Evolutionary conservation across 164 flowering plant species (phyloP).

Genomic region (Protea cynaroides): DNA sequence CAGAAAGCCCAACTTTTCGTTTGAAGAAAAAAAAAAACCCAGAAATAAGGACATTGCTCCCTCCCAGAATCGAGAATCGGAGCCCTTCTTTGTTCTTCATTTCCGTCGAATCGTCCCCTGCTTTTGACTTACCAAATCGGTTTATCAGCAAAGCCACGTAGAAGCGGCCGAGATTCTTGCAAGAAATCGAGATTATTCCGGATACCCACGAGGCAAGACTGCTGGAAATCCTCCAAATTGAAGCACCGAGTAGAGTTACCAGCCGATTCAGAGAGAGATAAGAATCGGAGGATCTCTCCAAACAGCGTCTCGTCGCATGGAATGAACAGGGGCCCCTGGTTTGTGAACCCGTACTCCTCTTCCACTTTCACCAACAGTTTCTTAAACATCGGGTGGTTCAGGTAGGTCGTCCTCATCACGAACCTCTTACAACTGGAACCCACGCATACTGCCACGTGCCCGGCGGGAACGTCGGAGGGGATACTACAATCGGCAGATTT

Average conservation of each 20-base stretch:
- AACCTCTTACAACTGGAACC: slow-evolving; percentile 40
- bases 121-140: slow-evolving; percentile 23
- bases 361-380: slow-evolving; percentile 46
- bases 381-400: slow-evolving; percentile 61
- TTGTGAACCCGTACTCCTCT: slow-evolving; percentile 55
- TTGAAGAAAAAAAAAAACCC: too few relatives aligned
- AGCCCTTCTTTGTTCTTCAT: not conserved
- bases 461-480: slow-evolving; percentile 60
- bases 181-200: slow-evolving; percentile 27
- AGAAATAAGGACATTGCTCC: too few relatives aligned
- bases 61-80: not conserved
- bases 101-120: too few relatives aligned
- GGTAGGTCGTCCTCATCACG: slow-evolving; percentile 50
- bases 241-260: slow-evolving; percentile 24
- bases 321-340: slow-evolving; percentile 52
- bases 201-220: slow-evolving; percentile 28
- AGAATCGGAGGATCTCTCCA: slow-evolving; percentile 42
- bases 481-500: slow-evolving; percentile 1
- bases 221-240: slow-evolving; percentile 33
- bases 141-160: slow-evolving; percentile 25
- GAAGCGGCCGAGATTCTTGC: slow-evolving; percentile 51
- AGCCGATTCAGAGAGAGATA: slow-evolving; percentile 30
- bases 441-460: slow-evolving; percentile 70
- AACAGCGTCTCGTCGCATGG: slow-evolving; percentile 68
- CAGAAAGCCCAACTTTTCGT: too few relatives aligned